Conservation (phyloP, 2,329 filamentous ascomycete species). For the Sporothrix euskadiensis region DNA sequence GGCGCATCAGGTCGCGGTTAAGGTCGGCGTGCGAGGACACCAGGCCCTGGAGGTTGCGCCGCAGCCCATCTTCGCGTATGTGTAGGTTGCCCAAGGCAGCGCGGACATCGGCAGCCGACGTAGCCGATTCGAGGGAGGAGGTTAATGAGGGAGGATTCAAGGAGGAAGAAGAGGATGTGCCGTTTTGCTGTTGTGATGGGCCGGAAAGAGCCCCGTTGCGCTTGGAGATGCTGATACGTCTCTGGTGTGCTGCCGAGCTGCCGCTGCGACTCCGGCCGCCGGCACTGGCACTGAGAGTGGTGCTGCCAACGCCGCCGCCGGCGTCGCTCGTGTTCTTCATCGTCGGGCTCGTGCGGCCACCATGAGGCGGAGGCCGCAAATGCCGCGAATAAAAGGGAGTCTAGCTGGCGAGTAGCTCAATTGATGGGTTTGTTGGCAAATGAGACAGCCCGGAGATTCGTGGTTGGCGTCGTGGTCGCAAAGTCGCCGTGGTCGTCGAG, state of each 20-base stretch:
- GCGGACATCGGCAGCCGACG: slow-evolving; percentile 76
- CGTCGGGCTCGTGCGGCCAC: slow-evolving; percentile 9
- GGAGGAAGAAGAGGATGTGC: slow-evolving; percentile 1
- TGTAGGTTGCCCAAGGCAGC: slow-evolving; percentile 74
- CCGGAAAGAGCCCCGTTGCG: neutral
- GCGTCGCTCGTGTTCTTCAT: slow-evolving; percentile 21
- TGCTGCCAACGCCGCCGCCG: slow-evolving; percentile 5
- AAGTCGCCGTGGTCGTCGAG: neutral
- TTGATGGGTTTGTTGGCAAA: neutral
- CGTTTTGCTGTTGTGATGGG: neutral
- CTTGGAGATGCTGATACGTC: slow-evolving; percentile 18
- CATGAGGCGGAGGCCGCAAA: neutral
- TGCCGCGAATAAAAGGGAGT: neutral
- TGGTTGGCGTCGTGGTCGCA: neutral
- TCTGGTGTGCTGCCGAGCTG: slow-evolving; percentile 16
- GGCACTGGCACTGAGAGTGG: neutral
- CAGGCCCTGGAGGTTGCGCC: slow-evolving; percentile 71
- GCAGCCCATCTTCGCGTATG: slow-evolving; percentile 71
- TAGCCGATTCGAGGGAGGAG: slow-evolving; percentile 63
- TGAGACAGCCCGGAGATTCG: neutral
- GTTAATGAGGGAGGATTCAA: slow-evolving; percentile 22
- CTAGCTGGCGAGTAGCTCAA: neutral
- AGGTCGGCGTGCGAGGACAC: slow-evolving; percentile 83
- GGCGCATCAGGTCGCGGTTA: slow-evolving; percentile 77
- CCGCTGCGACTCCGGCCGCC: slow-evolving; percentile 18